These are phyloP conservation scores for Agrocybe pediades DNA, from an alignment of 768 basidiomycete species.

Conservation along the genomic window DNA sequence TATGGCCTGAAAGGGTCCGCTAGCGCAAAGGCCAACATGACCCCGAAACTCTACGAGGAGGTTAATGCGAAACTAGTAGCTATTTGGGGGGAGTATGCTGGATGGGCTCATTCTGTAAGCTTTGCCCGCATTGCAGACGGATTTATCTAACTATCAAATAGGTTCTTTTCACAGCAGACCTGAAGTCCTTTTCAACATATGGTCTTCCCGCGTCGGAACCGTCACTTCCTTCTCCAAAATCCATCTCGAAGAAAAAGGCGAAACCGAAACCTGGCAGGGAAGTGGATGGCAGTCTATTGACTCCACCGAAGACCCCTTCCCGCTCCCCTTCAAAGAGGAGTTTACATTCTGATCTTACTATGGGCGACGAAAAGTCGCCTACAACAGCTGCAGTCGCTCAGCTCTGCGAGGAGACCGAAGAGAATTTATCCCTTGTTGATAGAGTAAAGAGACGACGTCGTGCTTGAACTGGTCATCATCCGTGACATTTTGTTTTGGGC, in stretches of 20 bases:
- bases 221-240: slow-evolving; percentile 8
- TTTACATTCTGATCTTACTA: not conserved
- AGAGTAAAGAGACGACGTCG: slow-evolving; percentile 41
- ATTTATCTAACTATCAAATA: slow-evolving; percentile 23
- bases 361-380: not conserved
- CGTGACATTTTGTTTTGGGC: too few species aligned
- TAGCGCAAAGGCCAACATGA: slow-evolving; percentile 60
- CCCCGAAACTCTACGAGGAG: slow-evolving; percentile 74
- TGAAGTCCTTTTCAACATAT: slow-evolving; percentile 66
- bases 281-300: slow-evolving; percentile 16
- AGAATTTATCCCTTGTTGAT: slow-evolving; percentile 33
- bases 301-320: slow-evolving; percentile 29
- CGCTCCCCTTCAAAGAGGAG: slow-evolving; percentile 35
- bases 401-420: slow-evolving; percentile 4
- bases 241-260: slow-evolving; percentile 4
- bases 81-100: slow-evolving; percentile 84
- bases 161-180: slow-evolving; percentile 77
- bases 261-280: not conserved
- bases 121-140: not conserved
- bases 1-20: slow-evolving; percentile 61
- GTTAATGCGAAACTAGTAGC: slow-evolving; percentile 59
- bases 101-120: slow-evolving; percentile 87
- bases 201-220: slow-evolving; percentile 39
- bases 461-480: not conserved
- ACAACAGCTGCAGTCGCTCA: slow-evolving; percentile 1